Evolutionary conservation across 352 stramenopile genomes (phyloP), one percentile per base, ranked within the genome.

Genomic region (Phytophthora hibernalis): DNA sequence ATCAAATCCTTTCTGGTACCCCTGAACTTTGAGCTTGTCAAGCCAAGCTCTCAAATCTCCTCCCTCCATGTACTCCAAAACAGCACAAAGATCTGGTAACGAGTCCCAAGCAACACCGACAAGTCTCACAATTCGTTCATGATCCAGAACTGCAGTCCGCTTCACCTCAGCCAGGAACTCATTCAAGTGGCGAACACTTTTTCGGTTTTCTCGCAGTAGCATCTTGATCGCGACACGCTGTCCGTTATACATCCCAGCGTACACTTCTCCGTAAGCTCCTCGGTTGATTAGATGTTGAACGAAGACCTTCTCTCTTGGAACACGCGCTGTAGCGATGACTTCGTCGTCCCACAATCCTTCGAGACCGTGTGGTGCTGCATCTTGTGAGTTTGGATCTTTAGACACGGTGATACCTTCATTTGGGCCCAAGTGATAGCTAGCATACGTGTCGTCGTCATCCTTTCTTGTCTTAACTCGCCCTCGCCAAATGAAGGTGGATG

Each of bases 1-100:
- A 24, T 45, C 59, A 7, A 80, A 72, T 8, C 72, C 72, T 28
- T 44, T 51, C 8, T 40, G 20, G 5, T 60, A 52, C 2, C 43
- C 42, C 12, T 37, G 18, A n/a, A 13, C 12, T 40, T 56, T 26
- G 15, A 58, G 74, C 6, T 50, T 42, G 28, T 61, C 26, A 1
- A 85, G 62, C 13, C 80, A 49, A 21, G 47, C 54, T 21, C 71
- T 67, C n/a, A 85, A 40, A 48, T 83, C 76, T 5, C 77, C 68
- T 12, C 68, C 48, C 22, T 76, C 61, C 74, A 83, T 77, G 45
- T 78, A 83, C 62, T 81, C 77, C 1, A 71, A 75, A 8, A 77
- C 55, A 12, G 63, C 74, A 38, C 65, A 71, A 20, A 83, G 51
- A 45, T 85, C 60, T n/a, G 68, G 72, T 16, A 81, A 54, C 8